Conservation (phyloP, 2,329 filamentous ascomycete species). For the Alternaria rosae region DNA sequence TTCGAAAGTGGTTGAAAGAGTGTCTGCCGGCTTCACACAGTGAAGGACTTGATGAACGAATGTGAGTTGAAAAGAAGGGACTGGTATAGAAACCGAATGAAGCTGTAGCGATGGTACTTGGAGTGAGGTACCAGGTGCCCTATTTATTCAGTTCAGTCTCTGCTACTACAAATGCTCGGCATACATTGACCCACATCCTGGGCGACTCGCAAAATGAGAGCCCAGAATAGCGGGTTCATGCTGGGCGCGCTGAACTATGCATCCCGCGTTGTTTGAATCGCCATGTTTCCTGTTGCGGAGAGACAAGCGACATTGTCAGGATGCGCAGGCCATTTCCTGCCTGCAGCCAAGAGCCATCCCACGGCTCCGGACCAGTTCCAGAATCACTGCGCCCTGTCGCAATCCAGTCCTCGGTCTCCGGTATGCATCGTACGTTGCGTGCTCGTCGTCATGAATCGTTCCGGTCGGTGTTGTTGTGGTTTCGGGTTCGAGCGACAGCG, state of each 20-base stretch:
- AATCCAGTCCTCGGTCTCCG: constrained; percentile 3
- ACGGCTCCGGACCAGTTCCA: constrained; percentile 7
- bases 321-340: constrained; percentile 21
- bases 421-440: constrained; percentile 13
- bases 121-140: constrained; percentile 12
- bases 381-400: constrained; percentile 16
- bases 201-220: constrained; percentile 12
- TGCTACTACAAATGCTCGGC: background rate
- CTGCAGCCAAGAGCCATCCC: constrained; percentile 24
- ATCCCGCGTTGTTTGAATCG: constrained; percentile 17
- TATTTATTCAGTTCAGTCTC: constrained; percentile 32
- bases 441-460: constrained; percentile 3
- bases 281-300: constrained; percentile 19
- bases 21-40: constrained; percentile 45
- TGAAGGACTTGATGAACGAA: constrained; percentile 42
- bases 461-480: constrained; percentile 13
- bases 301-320: constrained; percentile 38
- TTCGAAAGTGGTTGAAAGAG: constrained; percentile 32
- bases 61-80: constrained; percentile 38
- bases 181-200: background rate
- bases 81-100: constrained; percentile 33
- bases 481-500: constrained; percentile 11
- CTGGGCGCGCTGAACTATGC: constrained; percentile 22
- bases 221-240: constrained; percentile 21
- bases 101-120: constrained; percentile 35